phyloP scores from a whole-genome alignment of 2,329 filamentous ascomycete genomes.

The Byssothecium circinans region DNA sequence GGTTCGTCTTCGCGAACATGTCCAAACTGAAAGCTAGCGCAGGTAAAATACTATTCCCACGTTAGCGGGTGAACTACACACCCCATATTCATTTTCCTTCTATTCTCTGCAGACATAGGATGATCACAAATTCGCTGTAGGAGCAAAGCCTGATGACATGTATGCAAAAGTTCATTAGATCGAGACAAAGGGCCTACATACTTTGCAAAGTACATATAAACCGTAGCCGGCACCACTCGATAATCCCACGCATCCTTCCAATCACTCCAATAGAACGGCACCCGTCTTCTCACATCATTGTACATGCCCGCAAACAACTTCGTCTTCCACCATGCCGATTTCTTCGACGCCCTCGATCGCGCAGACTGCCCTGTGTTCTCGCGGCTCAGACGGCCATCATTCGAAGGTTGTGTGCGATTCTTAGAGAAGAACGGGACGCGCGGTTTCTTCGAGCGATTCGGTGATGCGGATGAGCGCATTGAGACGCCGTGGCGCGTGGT shows the following conservation, averaged over 20 bases:
- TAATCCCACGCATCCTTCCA: conserved; percentile 90
- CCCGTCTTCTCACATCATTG: conserved; percentile 72
- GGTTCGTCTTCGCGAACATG: conserved; percentile 87
- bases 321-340: conserved; percentile 69
- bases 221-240: conserved; percentile 78
- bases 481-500: conserved; percentile 22
- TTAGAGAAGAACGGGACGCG: background rate
- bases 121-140: too few relatives aligned
- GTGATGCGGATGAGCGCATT: conserved; percentile 18
- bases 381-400: conserved; percentile 15
- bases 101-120: too few relatives aligned
- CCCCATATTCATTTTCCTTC: background rate
- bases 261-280: conserved; percentile 78
- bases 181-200: conserved; percentile 46
- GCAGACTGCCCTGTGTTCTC: conserved; percentile 19
- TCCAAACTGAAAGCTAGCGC: conserved; percentile 87
- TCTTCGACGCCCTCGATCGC: conserved; percentile 18
- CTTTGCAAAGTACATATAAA: conserved; percentile 97
- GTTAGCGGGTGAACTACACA: conserved; percentile 3
- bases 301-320: conserved; percentile 76
- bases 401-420: conserved; percentile 19
- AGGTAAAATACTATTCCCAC: conserved; percentile 69
- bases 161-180: background rate
- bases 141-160: too few relatives aligned
- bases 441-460: conserved; percentile 8